A percentile compares a stretch with the other conserved stretches of the same genome.
Evolutionary conservation across 2,329 filamentous ascomycete genomes (phyloP).

Genomic region (Talaromyces verruculosus): DNA sequence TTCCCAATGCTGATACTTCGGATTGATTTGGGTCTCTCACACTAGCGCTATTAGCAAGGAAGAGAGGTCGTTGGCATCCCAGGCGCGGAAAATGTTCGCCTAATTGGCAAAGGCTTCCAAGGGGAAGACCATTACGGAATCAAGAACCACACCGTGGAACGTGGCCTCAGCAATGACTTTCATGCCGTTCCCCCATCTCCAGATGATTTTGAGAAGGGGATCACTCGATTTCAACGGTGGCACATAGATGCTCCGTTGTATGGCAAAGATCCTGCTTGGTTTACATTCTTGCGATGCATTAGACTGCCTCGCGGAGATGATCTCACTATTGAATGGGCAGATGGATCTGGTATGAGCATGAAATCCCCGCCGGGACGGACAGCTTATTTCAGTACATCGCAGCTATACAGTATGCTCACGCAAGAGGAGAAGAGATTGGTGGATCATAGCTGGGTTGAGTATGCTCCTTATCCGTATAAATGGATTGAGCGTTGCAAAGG

Average conservation of each 20-base stretch:
- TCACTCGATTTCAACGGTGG: slow-evolving; percentile 51
- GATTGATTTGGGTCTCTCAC: background rate
- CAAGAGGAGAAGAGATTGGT: slow-evolving; percentile 44
- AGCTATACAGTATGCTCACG: slow-evolving; percentile 35
- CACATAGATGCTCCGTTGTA: slow-evolving; percentile 53
- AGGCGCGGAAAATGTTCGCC: slow-evolving; percentile 19
- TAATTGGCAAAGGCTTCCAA: slow-evolving; percentile 20
- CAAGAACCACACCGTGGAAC: slow-evolving; percentile 18
- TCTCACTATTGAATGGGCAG: slow-evolving; percentile 46
- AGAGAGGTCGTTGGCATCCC: slow-evolving; percentile 20
- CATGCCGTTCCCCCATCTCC: slow-evolving; percentile 36
- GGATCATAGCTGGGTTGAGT: slow-evolving; percentile 50
- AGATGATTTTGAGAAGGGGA: slow-evolving; percentile 42
- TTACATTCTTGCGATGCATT: slow-evolving; percentile 45
- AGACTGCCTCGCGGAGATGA: slow-evolving; percentile 40
- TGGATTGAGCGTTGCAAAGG: slow-evolving; percentile 47
- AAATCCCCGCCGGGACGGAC: slow-evolving; percentile 14
- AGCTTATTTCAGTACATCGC: slow-evolving; percentile 17
- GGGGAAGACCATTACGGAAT: slow-evolving; percentile 18
- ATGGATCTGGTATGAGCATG: slow-evolving; percentile 31
- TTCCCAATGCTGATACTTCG: background rate
- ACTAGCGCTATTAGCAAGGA: slow-evolving; percentile 13
- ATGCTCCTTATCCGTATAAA: slow-evolving; percentile 48
- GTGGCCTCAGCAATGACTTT: slow-evolving; percentile 35
- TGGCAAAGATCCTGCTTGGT: slow-evolving; percentile 44